phyloP scores from a whole-genome alignment of 352 stramenopile genomes.

The Phytopythium ostracodes region DNA sequence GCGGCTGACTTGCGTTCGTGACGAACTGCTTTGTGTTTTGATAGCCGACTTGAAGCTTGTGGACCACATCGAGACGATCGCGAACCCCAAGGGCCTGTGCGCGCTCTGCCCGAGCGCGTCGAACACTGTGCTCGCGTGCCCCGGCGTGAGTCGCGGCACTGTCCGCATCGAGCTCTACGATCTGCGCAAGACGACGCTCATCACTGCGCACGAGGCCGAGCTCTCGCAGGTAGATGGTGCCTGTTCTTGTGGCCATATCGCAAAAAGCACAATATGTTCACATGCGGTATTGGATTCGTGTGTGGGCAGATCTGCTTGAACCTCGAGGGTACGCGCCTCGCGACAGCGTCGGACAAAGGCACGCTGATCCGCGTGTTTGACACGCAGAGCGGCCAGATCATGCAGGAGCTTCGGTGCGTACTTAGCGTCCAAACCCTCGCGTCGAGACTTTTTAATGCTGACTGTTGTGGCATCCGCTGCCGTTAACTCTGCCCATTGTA shows the following conservation, averaged over 20 bases:
- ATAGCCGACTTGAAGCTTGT: constrained; percentile 95
- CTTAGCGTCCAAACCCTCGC: background rate
- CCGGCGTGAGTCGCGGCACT: constrained; percentile 84
- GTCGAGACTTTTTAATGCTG: background rate
- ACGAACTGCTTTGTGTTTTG: background rate
- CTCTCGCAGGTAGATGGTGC: constrained; percentile 62
- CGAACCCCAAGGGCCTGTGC: constrained; percentile 95
- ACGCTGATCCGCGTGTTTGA: constrained; percentile 98
- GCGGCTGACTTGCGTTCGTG: background rate
- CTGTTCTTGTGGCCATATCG: background rate
- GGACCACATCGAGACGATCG: constrained; percentile 98
- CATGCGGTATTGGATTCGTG: background rate
- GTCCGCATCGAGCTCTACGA: constrained; percentile 98
- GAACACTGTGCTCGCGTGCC: constrained; percentile 96
- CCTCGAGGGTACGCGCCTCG: constrained; percentile 92
- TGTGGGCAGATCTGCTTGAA: constrained; percentile 85
- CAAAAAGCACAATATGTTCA: background rate
- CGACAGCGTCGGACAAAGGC: constrained; percentile 95
- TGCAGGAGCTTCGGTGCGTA: constrained; percentile 72
- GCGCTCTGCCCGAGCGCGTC: constrained; percentile 90
- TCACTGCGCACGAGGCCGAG: constrained; percentile 95
- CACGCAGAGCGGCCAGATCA: constrained; percentile 90
- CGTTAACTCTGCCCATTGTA: constrained; percentile 12
- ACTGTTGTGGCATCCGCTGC: background rate
- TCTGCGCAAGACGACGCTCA: constrained; percentile 91